Evolutionary conservation across 139 green algal species (phyloP), one percentile per base, ranked within the genome.

Genomic region (Nannochloris sp.): DNA sequence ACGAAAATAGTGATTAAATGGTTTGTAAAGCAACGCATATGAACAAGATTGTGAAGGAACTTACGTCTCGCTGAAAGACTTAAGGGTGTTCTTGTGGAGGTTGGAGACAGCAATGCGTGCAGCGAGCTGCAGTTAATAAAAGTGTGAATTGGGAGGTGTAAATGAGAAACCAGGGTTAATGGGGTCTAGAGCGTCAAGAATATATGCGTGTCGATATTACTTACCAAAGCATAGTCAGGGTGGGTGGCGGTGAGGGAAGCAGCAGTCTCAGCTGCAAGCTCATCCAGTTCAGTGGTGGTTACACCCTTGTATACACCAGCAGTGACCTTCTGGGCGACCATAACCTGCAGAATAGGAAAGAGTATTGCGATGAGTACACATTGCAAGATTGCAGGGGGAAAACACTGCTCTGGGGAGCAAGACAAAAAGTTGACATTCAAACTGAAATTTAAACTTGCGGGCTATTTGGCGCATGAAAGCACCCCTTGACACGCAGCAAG

Each of bases 1-100:
- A 39, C 1, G 1, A 46, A 30, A 3, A 55, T 58, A 51, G 15
- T 1, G 24, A 7, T 64, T 51, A 19, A 51, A 51, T 51, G 42
- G 42, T 51, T 51, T 51, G 25, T 2, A 35, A 15, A 2, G 38
- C 23, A 51, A 32, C 2, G 14, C 38, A 0, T 3, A 33, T 14
- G 0, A 36, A 8, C 6, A 15, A 4, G 12, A 24, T 39, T 60
- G 6, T 24, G 12, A 8, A 61, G 25, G 25, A 12, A 60, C 88
- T 86, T 45, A 95, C 85, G 88, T 96, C 59, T 95, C 84, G 29
- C 72, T 90, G 77, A 99, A 99, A 24, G 84, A 95, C 83, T 99
- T 99, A 23, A 90, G 62, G 0, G 94, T 99, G 66, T 90, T 97
- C 88, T 99, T 99, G 86, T 99, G 94, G 60, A 99, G 76, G 83